These are phyloP conservation scores for Emmonsiellopsis sp. DNA, from an alignment of 2,329 filamentous ascomycete species.

Conservation along the genomic window DNA sequence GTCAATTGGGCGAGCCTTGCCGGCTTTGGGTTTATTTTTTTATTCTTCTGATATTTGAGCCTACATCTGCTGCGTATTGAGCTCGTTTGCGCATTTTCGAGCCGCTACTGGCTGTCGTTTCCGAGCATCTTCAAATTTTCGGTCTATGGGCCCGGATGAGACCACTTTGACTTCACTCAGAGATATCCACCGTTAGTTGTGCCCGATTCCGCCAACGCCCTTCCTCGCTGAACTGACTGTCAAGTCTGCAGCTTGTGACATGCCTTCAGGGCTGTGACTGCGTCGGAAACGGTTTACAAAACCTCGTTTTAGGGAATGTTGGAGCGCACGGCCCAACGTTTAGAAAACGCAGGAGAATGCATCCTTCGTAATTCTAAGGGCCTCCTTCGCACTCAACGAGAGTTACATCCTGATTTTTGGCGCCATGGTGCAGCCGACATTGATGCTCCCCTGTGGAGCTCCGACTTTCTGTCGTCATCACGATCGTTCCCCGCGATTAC, in stretches of 20 bases:
- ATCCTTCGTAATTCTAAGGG: constrained; percentile 33
- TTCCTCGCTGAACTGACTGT: not conserved
- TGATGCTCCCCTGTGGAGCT: constrained; percentile 26
- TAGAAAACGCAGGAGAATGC: constrained; percentile 42
- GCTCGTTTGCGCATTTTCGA: too few species aligned
- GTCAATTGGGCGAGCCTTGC: too few species aligned
- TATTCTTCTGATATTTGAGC: too few species aligned
- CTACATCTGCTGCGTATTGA: too few species aligned
- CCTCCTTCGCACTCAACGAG: constrained; percentile 27
- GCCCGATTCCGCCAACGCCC: not conserved
- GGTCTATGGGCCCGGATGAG: too few species aligned
- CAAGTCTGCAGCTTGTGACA: constrained; percentile 3
- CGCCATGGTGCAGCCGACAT: constrained; percentile 21
- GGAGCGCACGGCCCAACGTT: constrained; percentile 42
- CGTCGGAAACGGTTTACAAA: constrained; percentile 16
- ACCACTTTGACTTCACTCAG: too few species aligned
- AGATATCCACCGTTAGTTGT: not conserved
- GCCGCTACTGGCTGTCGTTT: too few species aligned
- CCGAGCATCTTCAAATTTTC: too few species aligned
- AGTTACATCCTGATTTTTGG: constrained; percentile 30
- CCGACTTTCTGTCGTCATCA: constrained; percentile 20
- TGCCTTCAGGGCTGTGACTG: constrained; percentile 18
- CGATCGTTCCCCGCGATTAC: not conserved
- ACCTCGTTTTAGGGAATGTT: constrained; percentile 35
- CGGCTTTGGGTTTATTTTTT: too few species aligned